Evolutionary conservation across 371 early-diverging fungal genomes (phyloP).

Genomic region (Cokeromyces recurvatus): DNA sequence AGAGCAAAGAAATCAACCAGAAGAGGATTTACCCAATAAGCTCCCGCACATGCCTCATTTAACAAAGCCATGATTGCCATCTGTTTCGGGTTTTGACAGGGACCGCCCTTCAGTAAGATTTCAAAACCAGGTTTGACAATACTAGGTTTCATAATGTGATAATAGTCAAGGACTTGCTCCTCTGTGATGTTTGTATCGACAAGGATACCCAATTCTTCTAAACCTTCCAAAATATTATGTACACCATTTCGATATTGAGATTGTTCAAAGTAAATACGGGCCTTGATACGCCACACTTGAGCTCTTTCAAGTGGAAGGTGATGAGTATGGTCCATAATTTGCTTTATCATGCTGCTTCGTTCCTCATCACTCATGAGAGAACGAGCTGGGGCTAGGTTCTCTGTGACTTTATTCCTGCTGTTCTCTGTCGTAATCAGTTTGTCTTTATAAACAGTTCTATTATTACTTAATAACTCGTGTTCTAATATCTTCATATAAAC

Average conservation of each 20-base stretch:
- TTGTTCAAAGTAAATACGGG: constrained; percentile 30
- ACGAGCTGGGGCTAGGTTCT: too few species aligned
- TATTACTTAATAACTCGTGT: constrained; percentile 19
- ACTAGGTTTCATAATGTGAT: constrained; percentile 1
- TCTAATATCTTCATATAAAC: constrained; percentile 32
- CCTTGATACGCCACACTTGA: constrained; percentile 32
- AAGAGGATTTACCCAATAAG: constrained; percentile 39
- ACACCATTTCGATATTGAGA: constrained; percentile 31
- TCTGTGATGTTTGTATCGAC: constrained; percentile 7
- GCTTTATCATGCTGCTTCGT: constrained; percentile 10
- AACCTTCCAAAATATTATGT: constrained; percentile 24
- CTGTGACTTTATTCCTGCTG: too few species aligned
- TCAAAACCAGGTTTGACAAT: constrained; percentile 17
- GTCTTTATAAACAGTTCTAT: not conserved
- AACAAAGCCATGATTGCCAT: constrained; percentile 25
- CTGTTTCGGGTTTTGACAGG: constrained; percentile 21
- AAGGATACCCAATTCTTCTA: constrained; percentile 23
- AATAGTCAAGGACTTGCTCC: constrained; percentile 14
- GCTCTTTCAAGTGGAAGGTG: constrained; percentile 29
- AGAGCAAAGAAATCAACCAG: constrained; percentile 33
- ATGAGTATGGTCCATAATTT: constrained; percentile 26
- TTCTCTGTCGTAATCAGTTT: too few species aligned
- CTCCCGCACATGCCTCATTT: constrained; percentile 33
- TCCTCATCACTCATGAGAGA: not conserved
- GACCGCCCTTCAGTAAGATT: constrained; percentile 1